Evolutionary conservation across 2,329 filamentous ascomycete species (phyloP), one percentile per base, ranked within the genome.

Genomic region (Colletotrichum ledebouriae): DNA sequence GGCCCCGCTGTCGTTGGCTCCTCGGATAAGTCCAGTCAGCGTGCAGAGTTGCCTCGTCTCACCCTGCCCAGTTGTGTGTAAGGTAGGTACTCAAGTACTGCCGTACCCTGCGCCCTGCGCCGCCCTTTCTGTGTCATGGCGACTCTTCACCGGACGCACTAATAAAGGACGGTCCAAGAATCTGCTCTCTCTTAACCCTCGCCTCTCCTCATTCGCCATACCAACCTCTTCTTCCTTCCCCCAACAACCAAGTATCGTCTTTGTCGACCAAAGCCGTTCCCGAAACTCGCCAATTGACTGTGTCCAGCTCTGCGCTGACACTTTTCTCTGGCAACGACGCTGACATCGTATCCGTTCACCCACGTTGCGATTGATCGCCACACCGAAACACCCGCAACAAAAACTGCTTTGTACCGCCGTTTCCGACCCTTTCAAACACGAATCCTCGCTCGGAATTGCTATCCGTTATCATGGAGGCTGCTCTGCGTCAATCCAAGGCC

Each of bases 401-500:
- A 59, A 53, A n/a, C 42, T 55, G 62, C 52, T 53, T 46, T 17
- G 46, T 46, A 47, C 22, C 53, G 33, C 50, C 42, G 50, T 49
- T 12, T 42, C 33, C 42, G 34, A 56, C 47, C 42, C 7, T 25
- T 22, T n/a, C 47, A 5, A 29, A 47, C 49, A 17, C 64, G 52
- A 63, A 50, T 25, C 9, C 20, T 42, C 62, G 34, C 20, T 42
- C 20, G 41, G 65, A 67, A 12, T 39, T 42, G 57, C 29, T 42
- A 25, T 37, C 53, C 56, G 17, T 69, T 73, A 78, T 71, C 76
- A 99, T 99, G 96, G 96, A 99, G 86, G 88, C 93, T 76, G 90
- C 98, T 75, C 90, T 98, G 76, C 94, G 94, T 81, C 94, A 98
- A 83, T 98, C 94, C 79, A 94, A 94, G 87, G 90, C 92, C 78